phyloP scores from a whole-genome alignment of 1,284 basidiomycete genomes.

The Cutaneotrichosporon spelunceum region DNA sequence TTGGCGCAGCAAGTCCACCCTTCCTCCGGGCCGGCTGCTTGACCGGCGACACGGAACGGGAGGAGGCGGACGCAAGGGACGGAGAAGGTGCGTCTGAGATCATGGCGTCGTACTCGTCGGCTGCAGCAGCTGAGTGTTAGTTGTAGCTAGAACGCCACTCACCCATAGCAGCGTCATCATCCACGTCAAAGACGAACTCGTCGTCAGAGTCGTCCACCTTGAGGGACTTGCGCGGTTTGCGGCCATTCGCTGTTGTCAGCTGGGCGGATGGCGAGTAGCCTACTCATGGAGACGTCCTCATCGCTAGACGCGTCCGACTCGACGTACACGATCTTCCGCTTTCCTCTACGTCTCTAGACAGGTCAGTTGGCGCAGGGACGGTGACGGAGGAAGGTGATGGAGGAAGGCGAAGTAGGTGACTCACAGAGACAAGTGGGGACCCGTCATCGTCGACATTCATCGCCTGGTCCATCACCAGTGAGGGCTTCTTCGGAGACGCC shows the following conservation, averaged over 20 bases:
- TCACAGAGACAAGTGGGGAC: conserved; percentile 31
- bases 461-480: conserved; percentile 17
- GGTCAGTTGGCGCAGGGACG: conserved; percentile 9
- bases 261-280: not conserved
- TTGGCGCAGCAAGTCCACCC: conserved; percentile 23
- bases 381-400: not conserved
- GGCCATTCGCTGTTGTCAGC: not conserved
- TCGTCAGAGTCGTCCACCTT: conserved; percentile 38
- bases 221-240: conserved; percentile 39
- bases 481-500: not conserved
- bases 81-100: conserved; percentile 30
- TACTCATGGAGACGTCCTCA: conserved; percentile 7
- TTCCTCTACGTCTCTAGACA: conserved; percentile 34
- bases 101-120: conserved; percentile 40
- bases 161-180: conserved; percentile 46
- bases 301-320: conserved; percentile 38
- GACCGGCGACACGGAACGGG: conserved; percentile 32
- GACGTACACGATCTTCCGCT: conserved; percentile 49
- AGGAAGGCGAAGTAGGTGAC: too few relatives aligned
- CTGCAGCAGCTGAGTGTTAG: conserved; percentile 36
- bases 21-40: conserved; percentile 25
- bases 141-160: conserved; percentile 5
- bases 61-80: conserved; percentile 29
- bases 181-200: conserved; percentile 44
- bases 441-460: conserved; percentile 28